phyloP scores from a whole-genome alignment of 2,329 filamentous ascomycete genomes.

The Westerdykella sp. region DNA sequence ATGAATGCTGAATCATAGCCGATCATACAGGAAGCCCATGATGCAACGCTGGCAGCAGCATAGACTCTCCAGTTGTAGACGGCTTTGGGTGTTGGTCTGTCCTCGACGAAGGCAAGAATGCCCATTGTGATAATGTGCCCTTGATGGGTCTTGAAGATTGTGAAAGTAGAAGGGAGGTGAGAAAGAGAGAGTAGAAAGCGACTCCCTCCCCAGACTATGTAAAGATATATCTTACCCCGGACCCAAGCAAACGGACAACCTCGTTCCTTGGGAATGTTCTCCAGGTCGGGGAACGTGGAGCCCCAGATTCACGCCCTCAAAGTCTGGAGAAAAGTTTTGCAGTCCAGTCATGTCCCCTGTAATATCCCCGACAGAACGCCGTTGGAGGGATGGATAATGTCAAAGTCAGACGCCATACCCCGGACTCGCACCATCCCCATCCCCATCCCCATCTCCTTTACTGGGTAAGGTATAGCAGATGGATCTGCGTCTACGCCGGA shows the following conservation, averaged over 20 bases:
- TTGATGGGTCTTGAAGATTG: neutral
- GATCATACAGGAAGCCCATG: constrained; percentile 54
- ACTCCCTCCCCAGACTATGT: no score
- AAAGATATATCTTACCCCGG: no score
- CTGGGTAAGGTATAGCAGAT: no score
- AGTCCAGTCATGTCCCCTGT: neutral
- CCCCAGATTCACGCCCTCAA: neutral
- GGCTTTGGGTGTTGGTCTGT: constrained; percentile 49
- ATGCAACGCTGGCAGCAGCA: constrained; percentile 49
- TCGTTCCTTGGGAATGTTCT: no score
- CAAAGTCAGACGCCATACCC: no score
- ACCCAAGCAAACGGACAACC: no score
- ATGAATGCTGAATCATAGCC: constrained; percentile 70
- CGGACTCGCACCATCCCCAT: no score
- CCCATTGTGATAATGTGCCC: constrained; percentile 19
- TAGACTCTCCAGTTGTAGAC: constrained; percentile 59
- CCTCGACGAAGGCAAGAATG: constrained; percentile 32
- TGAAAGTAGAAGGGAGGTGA: no score
- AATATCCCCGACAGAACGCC: neutral
- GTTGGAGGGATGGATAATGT: neutral
- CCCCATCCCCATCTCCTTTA: no score
- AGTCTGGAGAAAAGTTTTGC: neutral
- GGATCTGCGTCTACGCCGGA: no score
- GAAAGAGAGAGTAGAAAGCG: no score
- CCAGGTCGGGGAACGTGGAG: no score